Conservation (phyloP, 148 eudicot genomes). For the Polygonum maritimum region DNA sequence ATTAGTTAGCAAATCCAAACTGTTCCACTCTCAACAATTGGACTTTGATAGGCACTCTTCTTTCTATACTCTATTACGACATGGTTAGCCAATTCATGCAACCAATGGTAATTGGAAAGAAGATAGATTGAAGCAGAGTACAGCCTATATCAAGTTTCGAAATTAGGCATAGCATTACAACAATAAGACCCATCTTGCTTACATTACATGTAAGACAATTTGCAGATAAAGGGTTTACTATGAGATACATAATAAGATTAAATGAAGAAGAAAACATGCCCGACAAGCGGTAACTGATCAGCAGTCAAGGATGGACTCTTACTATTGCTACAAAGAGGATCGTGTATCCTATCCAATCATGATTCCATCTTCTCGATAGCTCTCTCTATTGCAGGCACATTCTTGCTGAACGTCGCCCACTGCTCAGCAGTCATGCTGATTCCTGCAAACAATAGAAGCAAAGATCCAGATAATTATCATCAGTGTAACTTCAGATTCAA, state of each 20-base stretch:
- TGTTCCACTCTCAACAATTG: no score
- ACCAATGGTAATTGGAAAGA: no score
- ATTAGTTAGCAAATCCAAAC: no score
- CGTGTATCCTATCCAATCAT: background rate
- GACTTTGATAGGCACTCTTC: no score
- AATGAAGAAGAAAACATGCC: background rate
- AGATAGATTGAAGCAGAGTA: no score
- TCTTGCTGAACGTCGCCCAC: conserved; percentile 70
- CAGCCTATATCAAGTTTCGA: background rate
- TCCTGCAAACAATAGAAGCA: conserved; percentile 27
- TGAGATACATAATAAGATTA: background rate
- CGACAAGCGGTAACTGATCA: background rate
- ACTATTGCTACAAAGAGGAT: background rate
- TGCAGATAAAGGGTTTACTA: background rate
- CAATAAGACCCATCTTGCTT: background rate
- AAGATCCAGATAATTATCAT: background rate
- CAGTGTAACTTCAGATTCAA: background rate
- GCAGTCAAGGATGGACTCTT: background rate
- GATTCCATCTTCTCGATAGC: conserved; percentile 70
- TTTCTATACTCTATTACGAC: no score
- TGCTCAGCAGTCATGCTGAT: conserved; percentile 86
- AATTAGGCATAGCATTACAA: background rate
- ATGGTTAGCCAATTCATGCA: no score
- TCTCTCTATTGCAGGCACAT: conserved; percentile 70
- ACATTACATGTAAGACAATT: background rate